These are phyloP conservation scores for Neopestalotiopsis sp. DNA, from an alignment of 2,329 filamentous ascomycete genomes.

Conservation along the genomic window DNA sequence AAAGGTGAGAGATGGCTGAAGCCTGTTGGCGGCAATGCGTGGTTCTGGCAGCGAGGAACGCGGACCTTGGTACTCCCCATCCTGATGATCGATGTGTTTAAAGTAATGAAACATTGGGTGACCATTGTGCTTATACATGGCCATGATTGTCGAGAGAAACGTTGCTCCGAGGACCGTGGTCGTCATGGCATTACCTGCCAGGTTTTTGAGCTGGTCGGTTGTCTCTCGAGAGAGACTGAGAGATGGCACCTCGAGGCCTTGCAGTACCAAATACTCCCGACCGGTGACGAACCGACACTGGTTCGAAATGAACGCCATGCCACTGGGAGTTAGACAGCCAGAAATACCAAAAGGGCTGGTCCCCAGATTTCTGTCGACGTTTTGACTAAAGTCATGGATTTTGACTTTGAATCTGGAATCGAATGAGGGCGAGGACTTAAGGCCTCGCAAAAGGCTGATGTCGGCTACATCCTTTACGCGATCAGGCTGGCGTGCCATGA, in stretches of 20 bases:
- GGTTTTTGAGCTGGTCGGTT: slow-evolving; percentile 65
- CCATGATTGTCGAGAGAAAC: slow-evolving; percentile 62
- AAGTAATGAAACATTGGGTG: neutral
- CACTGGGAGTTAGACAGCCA: slow-evolving; percentile 71
- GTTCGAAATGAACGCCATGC: slow-evolving; percentile 64
- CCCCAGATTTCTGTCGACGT: slow-evolving; percentile 65
- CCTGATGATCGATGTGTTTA: neutral
- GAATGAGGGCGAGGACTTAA: slow-evolving; percentile 36
- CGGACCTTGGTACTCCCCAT: neutral
- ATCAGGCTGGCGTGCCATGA: slow-evolving; percentile 53
- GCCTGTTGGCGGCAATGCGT: neutral
- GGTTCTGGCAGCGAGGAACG: neutral
- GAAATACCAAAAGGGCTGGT: slow-evolving; percentile 58
- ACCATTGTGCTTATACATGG: neutral
- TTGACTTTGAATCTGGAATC: slow-evolving; percentile 55
- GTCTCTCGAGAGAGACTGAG: slow-evolving; percentile 69
- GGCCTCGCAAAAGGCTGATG: slow-evolving; percentile 59
- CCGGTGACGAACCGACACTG: slow-evolving; percentile 66
- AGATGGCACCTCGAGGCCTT: slow-evolving; percentile 69
- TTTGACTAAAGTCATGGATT: slow-evolving; percentile 72
- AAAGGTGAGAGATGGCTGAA: neutral
- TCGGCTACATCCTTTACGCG: slow-evolving; percentile 72
- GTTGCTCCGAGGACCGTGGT: slow-evolving; percentile 72
- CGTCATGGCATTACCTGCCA: slow-evolving; percentile 83
- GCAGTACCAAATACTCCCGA: slow-evolving; percentile 66